Conservation (phyloP, 2,329 filamentous ascomycete species). For the Thielaviopsis punctulata region DNA sequence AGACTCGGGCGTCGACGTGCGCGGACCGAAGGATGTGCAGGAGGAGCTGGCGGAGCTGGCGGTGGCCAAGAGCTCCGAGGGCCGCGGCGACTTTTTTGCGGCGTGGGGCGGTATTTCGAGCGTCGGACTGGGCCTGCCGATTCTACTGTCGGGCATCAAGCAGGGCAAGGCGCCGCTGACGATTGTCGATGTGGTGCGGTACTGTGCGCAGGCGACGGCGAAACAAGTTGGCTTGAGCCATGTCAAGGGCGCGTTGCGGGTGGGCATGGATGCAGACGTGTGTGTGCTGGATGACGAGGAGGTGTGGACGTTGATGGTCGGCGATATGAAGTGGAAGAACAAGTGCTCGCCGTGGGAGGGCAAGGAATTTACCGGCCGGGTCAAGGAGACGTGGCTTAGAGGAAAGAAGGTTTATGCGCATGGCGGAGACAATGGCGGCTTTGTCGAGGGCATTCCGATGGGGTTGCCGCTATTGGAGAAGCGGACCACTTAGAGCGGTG, state of each 20-base stretch:
- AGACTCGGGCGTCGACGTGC: slow-evolving; percentile 37
- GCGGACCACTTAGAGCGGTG: slow-evolving; percentile 19
- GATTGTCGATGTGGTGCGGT: slow-evolving; percentile 66
- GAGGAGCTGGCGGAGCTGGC: slow-evolving; percentile 19
- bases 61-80: slow-evolving; percentile 1
- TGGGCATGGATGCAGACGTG: slow-evolving; percentile 77
- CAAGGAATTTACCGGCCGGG: slow-evolving; percentile 57
- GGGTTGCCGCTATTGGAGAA: slow-evolving; percentile 44
- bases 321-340: slow-evolving; percentile 88
- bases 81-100: slow-evolving; percentile 71
- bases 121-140: slow-evolving; percentile 80
- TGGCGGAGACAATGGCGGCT: slow-evolving; percentile 33
- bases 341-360: slow-evolving; percentile 84
- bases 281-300: slow-evolving; percentile 81
- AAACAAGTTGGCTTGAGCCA: slow-evolving; percentile 70
- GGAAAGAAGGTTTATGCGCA: slow-evolving; percentile 59
- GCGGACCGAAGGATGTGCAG: slow-evolving; percentile 19
- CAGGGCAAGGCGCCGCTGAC: slow-evolving; percentile 25
- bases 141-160: slow-evolving; percentile 61
- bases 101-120: slow-evolving; percentile 95
- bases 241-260: slow-evolving; percentile 63
- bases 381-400: slow-evolving; percentile 71
- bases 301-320: slow-evolving; percentile 54
- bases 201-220: slow-evolving; percentile 77
- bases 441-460: slow-evolving; percentile 29